Percentiles rank a stretch among this genome's conserved stretches.
Evolutionary conservation across 345 rosid species (phyloP).

Genomic region (Lepidium sativum): DNA sequence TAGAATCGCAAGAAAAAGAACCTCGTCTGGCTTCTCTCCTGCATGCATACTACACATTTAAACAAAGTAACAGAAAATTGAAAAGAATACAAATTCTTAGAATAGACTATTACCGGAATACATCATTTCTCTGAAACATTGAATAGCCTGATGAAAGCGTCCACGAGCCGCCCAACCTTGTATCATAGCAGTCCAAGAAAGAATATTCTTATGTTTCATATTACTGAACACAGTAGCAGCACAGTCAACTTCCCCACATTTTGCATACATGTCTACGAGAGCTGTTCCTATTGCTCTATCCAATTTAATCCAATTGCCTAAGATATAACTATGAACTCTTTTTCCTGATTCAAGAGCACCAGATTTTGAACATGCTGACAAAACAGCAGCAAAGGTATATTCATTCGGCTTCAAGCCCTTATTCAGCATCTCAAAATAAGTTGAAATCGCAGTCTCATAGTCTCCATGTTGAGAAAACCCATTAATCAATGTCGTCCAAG

Average conservation of each 20-base stretch:
- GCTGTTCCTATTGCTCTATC: conserved; percentile 43
- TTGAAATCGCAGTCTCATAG: conserved; percentile 35
- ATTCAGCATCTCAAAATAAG: conserved; percentile 46
- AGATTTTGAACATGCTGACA: conserved; percentile 55
- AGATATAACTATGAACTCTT: conserved; percentile 38
- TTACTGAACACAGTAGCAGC: conserved; percentile 42
- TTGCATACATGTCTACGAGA: conserved; percentile 53
- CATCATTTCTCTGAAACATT: conserved; percentile 57
- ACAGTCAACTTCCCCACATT: conserved; percentile 51
- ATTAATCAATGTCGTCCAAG: conserved; percentile 52
- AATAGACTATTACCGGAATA: conserved; percentile 31
- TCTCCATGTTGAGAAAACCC: conserved; percentile 39
- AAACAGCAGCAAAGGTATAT: conserved; percentile 41
- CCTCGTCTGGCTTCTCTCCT: conserved; percentile 56
- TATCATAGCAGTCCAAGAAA: conserved; percentile 62
- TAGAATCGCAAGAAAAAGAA: conserved; percentile 48
- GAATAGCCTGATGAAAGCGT: conserved; percentile 36
- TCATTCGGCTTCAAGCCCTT: conserved; percentile 43
- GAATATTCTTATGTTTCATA: conserved; percentile 39
- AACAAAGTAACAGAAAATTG: no score
- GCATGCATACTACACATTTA: conserved; percentile 11
- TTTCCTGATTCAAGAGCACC: conserved; percentile 55
- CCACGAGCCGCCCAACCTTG: conserved; percentile 67
- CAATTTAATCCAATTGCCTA: conserved; percentile 27
- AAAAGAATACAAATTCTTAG: neutral